These are phyloP conservation scores for Gliomastix tumulicola DNA, from an alignment of 2,329 filamentous ascomycete species.

Conservation along the genomic window DNA sequence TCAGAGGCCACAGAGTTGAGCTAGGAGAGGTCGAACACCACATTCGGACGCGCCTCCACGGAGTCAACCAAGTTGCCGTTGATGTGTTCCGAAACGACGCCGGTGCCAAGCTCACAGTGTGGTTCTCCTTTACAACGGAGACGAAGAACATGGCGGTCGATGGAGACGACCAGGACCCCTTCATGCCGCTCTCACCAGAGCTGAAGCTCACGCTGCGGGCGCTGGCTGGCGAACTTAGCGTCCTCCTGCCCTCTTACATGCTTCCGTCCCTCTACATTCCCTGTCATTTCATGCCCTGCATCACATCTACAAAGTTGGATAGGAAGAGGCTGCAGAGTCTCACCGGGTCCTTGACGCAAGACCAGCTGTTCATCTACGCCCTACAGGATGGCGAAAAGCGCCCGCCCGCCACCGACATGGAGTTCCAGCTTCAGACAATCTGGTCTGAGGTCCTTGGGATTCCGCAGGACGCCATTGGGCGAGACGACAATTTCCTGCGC, in stretches of 20 bases:
- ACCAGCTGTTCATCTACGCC: slow-evolving; percentile 3
- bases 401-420: slow-evolving; percentile 6
- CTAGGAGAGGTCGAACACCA: slow-evolving; percentile 15
- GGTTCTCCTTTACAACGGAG: background rate
- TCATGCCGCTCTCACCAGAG: slow-evolving; percentile 1
- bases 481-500: slow-evolving; percentile 15
- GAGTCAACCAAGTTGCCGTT: background rate
- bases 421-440: slow-evolving; percentile 5
- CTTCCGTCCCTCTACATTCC: slow-evolving; percentile 9
- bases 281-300: slow-evolving; percentile 17
- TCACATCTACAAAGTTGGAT: slow-evolving; percentile 33
- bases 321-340: slow-evolving; percentile 2
- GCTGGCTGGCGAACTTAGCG: slow-evolving; percentile 5
- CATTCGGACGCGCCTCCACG: background rate
- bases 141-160: background rate
- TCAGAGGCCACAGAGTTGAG: slow-evolving; percentile 47
- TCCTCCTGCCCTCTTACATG: slow-evolving; percentile 10
- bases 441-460: slow-evolving; percentile 18
- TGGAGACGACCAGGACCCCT: background rate
- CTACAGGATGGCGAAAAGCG: slow-evolving; percentile 4
- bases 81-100: slow-evolving; percentile 3
- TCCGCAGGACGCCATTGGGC: slow-evolving; percentile 6
- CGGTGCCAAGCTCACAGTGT: background rate
- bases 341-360: background rate
- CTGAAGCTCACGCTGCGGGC: slow-evolving; percentile 8